A percentile compares a stretch with the other conserved stretches of the same genome.
Conservation (phyloP, 208 protist genomes). For the Blastocrithidia nonstop region DNA sequence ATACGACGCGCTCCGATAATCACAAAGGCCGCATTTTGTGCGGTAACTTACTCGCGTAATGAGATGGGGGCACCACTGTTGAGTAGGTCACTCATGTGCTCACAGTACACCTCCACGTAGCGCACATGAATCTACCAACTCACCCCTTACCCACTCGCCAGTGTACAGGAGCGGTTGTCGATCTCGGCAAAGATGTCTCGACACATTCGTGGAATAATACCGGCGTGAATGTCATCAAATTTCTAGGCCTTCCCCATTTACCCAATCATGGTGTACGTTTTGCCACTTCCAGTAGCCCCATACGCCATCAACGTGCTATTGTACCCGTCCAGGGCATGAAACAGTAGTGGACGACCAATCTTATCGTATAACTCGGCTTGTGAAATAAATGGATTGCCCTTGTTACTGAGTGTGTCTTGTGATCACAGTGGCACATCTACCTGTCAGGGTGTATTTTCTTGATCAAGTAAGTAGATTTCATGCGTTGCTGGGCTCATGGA, state of each 20-base stretch:
- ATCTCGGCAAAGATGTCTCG: slow-evolving; percentile 63
- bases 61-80: slow-evolving; percentile 35
- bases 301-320: slow-evolving; percentile 87
- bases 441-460: slow-evolving; percentile 12
- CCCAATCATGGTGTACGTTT: slow-evolving; percentile 86
- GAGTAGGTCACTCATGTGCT: slow-evolving; percentile 77
- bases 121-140: slow-evolving; percentile 70
- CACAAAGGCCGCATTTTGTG: slow-evolving; percentile 35
- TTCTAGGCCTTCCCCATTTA: slow-evolving; percentile 3
- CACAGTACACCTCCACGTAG: slow-evolving; percentile 86
- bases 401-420: slow-evolving; percentile 14
- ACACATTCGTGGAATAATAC: slow-evolving; percentile 72
- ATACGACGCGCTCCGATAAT: slow-evolving; percentile 42
- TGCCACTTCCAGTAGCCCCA: slow-evolving; percentile 81
- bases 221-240: not conserved
- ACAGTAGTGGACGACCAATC: slow-evolving; percentile 77
- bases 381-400: slow-evolving; percentile 22
- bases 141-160: slow-evolving; percentile 22
- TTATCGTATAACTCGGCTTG: slow-evolving; percentile 70
- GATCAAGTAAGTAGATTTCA: slow-evolving; percentile 18
- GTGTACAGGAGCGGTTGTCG: slow-evolving; percentile 17
- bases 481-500: slow-evolving; percentile 38
- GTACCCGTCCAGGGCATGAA: slow-evolving; percentile 82
- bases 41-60: slow-evolving; percentile 49
- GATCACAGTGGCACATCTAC: slow-evolving; percentile 70